Percentiles rank a stretch among this genome's conserved stretches.
Conservation (phyloP, 2,329 filamentous ascomycete genomes). For the Botrytis galanthina region DNA sequence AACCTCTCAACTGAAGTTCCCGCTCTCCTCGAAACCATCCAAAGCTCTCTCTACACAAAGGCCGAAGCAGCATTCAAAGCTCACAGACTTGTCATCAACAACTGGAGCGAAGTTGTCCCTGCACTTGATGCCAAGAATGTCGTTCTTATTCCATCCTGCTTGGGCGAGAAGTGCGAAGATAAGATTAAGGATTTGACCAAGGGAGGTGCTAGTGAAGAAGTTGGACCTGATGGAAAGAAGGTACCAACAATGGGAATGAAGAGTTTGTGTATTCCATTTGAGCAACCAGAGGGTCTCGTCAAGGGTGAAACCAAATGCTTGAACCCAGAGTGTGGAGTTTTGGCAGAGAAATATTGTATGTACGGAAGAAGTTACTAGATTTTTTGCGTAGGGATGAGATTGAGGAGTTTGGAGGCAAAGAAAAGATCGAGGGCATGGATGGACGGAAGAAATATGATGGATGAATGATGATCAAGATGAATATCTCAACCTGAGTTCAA, state of each 20-base stretch:
- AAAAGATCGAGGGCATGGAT: not conserved
- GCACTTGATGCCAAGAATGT: constrained; percentile 90
- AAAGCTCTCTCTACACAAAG: constrained; percentile 71
- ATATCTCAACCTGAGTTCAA: not conserved
- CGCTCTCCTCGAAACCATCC: constrained; percentile 83
- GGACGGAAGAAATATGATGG: not conserved
- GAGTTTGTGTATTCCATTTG: constrained; percentile 75
- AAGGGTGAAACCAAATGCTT: constrained; percentile 85
- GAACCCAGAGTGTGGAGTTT: constrained; percentile 76
- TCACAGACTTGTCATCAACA: constrained; percentile 76
- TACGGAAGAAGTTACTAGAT: constrained; percentile 66
- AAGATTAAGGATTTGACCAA: constrained; percentile 91
- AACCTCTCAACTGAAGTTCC: constrained; percentile 73
- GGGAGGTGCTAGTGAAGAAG: constrained; percentile 61
- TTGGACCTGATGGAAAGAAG: constrained; percentile 42
- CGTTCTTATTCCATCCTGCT: constrained; percentile 86
- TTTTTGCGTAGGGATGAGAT: not conserved
- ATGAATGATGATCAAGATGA: constrained; percentile 20
- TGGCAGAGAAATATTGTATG: constrained; percentile 86
- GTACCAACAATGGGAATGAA: constrained; percentile 76
- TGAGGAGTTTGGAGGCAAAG: constrained; percentile 20
- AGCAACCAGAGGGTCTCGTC: constrained; percentile 78
- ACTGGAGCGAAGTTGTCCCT: constrained; percentile 91
- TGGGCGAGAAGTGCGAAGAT: constrained; percentile 80
- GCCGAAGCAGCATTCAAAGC: constrained; percentile 75